Conservation (phyloP, 148 eudicot genomes). For the Fagopyrum tataricum region DNA sequence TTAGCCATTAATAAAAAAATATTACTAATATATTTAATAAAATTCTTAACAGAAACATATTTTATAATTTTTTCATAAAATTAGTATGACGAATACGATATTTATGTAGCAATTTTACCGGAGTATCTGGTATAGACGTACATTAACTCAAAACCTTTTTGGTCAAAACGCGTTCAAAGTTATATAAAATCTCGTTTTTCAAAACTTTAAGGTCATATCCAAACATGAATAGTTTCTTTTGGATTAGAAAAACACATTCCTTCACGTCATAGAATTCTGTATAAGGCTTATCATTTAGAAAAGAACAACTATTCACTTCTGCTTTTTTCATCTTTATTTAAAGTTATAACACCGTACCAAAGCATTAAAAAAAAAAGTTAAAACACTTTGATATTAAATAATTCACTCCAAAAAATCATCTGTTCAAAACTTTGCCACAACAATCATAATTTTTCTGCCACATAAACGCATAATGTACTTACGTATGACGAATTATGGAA, state of each 20-base stretch:
- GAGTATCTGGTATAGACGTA: no score
- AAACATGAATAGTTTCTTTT: background rate
- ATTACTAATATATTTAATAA: no score
- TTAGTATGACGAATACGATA: no score
- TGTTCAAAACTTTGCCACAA: background rate
- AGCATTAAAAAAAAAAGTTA: background rate
- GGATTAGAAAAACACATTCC: background rate
- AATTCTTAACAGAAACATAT: no score
- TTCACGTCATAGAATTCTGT: constrained; percentile 4
- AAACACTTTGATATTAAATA: background rate
- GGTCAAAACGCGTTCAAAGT: background rate
- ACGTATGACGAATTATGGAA: background rate
- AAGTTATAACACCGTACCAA: background rate
- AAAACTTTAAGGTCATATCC: background rate
- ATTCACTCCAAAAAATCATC: background rate
- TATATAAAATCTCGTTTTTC: background rate
- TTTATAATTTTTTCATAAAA: no score
- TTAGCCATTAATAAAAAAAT: no score
- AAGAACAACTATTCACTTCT: background rate
- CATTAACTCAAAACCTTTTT: background rate
- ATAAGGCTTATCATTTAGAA: background rate
- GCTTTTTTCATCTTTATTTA: background rate
- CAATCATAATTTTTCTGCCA: background rate
- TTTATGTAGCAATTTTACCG: no score
- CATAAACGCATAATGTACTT: background rate